A percentile compares a stretch with the other conserved stretches of the same genome.
Conservation (phyloP, 1,139 yeast species). For the Hemisphaericaspora xylofermentans region DNA sequence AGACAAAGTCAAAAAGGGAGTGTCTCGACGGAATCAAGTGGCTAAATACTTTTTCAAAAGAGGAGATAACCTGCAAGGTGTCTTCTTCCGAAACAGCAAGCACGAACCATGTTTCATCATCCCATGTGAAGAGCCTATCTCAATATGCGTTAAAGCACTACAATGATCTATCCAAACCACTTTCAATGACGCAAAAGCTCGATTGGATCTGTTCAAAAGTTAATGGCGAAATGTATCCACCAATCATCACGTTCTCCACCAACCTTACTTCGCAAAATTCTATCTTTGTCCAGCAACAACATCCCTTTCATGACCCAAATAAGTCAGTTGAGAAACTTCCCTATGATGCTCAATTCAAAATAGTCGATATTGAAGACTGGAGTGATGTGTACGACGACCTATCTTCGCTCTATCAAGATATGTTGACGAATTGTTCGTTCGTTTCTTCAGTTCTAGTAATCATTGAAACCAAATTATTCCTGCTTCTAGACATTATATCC, state of each 20-base stretch:
- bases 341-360: conserved; percentile 15
- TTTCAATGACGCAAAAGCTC: conserved; percentile 24
- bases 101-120: not conserved
- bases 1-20: conserved; percentile 18
- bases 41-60: conserved; percentile 22
- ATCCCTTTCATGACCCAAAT: conserved; percentile 3
- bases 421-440: conserved; percentile 72
- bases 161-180: conserved; percentile 13
- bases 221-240: conserved; percentile 30
- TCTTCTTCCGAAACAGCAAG: not conserved
- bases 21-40: conserved; percentile 27
- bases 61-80: conserved; percentile 2
- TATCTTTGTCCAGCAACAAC: conserved; percentile 10
- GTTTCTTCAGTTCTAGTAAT: conserved; percentile 63
- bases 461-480: conserved; percentile 16
- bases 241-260: conserved; percentile 25
- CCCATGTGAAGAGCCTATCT: conserved; percentile 18
- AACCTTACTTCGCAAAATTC: conserved; percentile 16
- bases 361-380: conserved; percentile 21
- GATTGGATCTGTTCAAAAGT: conserved; percentile 48
- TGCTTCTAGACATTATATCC: conserved; percentile 16
- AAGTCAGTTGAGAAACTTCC: conserved; percentile 19
- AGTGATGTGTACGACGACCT: conserved; percentile 16
- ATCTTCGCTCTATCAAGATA: conserved; percentile 48
- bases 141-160: conserved; percentile 22